These are phyloP conservation scores for Ceratobasidium sp. DNA, from an alignment of 1,284 basidiomycete species.

Conservation along the genomic window DNA sequence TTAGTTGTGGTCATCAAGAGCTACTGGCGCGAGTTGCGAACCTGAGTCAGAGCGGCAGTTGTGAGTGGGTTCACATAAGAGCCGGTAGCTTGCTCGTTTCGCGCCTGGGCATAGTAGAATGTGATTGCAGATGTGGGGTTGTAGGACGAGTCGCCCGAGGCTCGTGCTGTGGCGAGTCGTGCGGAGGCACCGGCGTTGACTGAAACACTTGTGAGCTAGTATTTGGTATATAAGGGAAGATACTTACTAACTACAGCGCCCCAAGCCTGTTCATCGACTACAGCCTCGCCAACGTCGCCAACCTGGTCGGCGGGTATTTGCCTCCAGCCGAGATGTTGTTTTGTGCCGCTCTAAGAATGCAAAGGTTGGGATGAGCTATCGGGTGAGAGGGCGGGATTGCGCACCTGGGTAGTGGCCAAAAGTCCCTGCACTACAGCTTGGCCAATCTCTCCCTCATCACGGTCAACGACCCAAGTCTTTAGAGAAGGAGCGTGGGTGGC, in stretches of 20 bases:
- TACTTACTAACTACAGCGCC: conserved; percentile 58
- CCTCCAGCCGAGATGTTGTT: conserved; percentile 55
- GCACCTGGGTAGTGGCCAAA: conserved; percentile 23
- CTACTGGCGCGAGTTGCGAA: conserved; percentile 1
- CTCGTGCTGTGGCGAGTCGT: conserved; percentile 54
- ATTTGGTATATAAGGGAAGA: no score
- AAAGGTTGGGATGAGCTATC: conserved; percentile 35
- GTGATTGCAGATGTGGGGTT: conserved; percentile 55
- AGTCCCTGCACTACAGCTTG: conserved; percentile 48
- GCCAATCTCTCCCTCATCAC: conserved; percentile 61
- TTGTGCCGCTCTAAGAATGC: conserved; percentile 49
- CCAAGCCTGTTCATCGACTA: conserved; percentile 57
- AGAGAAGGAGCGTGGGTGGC: conserved; percentile 52
- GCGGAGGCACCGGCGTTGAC: conserved; percentile 56
- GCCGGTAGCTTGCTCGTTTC: conserved; percentile 42
- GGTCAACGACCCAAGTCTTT: conserved; percentile 61
- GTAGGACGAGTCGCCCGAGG: conserved; percentile 55
- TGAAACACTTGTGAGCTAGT: conserved; percentile 38
- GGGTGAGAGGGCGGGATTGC: not conserved
- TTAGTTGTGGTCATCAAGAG: conserved; percentile 4
- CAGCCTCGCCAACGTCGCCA: conserved; percentile 54
- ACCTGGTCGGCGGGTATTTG: conserved; percentile 45
- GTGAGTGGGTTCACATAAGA: conserved; percentile 44
- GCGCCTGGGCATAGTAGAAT: no score
- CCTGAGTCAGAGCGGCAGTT: conserved; percentile 26